Conservation (phyloP, 805 yeast species). For the Wickerhamia fluorescens region DNA sequence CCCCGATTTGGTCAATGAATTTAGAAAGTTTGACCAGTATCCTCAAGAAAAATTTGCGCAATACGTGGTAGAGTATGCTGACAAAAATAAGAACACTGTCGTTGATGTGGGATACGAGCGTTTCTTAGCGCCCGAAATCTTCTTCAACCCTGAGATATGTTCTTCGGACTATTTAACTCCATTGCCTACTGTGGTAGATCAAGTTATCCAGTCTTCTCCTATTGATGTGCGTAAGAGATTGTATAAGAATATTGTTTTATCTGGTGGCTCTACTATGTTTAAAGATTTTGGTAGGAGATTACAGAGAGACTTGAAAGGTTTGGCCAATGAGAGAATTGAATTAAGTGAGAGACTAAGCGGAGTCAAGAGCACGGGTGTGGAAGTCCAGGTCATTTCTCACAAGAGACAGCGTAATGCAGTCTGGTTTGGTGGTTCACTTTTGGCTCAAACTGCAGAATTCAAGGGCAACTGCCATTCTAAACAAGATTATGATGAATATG, state of each 20-base stretch:
- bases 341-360: slow-evolving; percentile 72
- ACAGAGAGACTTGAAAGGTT: slow-evolving; percentile 84
- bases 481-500: slow-evolving; percentile 94
- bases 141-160: slow-evolving; percentile 96
- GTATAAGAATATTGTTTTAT: slow-evolving; percentile 88
- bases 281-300: slow-evolving; percentile 96
- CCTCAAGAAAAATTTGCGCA: slow-evolving; percentile 86
- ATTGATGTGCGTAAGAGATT: slow-evolving; percentile 96
- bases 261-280: slow-evolving; percentile 99
- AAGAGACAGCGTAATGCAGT: slow-evolving; percentile 98
- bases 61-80: slow-evolving; percentile 79
- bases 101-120: slow-evolving; percentile 98
- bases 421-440: slow-evolving; percentile 97
- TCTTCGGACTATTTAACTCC: slow-evolving; percentile 94
- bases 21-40: slow-evolving; percentile 88
- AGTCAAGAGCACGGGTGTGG: slow-evolving; percentile 84
- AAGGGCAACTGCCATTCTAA: slow-evolving; percentile 95
- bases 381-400: slow-evolving; percentile 94
- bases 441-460: slow-evolving; percentile 97
- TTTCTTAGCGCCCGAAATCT: slow-evolving; percentile 97
- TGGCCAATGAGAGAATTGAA: slow-evolving; percentile 85
- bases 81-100: slow-evolving; percentile 39
- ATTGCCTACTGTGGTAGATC: slow-evolving; percentile 91
- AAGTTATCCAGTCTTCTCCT: slow-evolving; percentile 90
- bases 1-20: slow-evolving; percentile 96